Evolutionary conservation across 768 basidiomycete species (phyloP), one percentile per base, ranked within the genome.

Genomic region (Suillus decipiens): DNA sequence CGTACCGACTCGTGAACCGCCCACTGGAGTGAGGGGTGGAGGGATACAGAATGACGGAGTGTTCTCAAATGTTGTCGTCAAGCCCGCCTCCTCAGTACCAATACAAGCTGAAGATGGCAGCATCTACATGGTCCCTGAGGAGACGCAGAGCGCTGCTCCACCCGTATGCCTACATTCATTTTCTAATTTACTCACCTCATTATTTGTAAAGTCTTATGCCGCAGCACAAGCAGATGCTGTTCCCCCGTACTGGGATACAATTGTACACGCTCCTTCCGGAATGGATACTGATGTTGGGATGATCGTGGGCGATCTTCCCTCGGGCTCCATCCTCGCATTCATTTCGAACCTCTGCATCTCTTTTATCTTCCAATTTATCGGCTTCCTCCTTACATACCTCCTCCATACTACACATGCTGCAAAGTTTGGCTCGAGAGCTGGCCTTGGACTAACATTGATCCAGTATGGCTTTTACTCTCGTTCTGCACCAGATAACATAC

Each of bases 191-290:
- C 42, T 15, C n/a, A 17, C 14, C 64, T 63, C 33, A 68, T 57
- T 1, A 36, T 42, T 41, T 34, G 14, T 43, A 19, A 62, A 95
- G 92, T 87, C 95, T 0, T 99, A 99, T 71, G 82, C 88, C 14
- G 84, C 89, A 17, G 97, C 96, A 2, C 89, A 94, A 65, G 85
- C 89, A 34, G 96, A 99, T 71, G 86, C 93, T 0, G 95, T 92
- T 0, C 97, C 97, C 0, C 85, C 94, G 0, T 99, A 99, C 76
- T 98, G 95, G 93, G 96, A 99, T 72, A 98, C 93, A 1, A 95
- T 94, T 0, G 86, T 98, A 10, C 92, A 96, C 64, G 88, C 95
- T 0, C 94, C 94, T 0, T 75, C 79, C 0, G 78, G 81, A 33
- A 61, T 82, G 42, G 82, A 84, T 55, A 74, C 75, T 1, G 73